Conservation (phyloP, 169 alveolate species). For the Plasmodium ovale region DNA sequence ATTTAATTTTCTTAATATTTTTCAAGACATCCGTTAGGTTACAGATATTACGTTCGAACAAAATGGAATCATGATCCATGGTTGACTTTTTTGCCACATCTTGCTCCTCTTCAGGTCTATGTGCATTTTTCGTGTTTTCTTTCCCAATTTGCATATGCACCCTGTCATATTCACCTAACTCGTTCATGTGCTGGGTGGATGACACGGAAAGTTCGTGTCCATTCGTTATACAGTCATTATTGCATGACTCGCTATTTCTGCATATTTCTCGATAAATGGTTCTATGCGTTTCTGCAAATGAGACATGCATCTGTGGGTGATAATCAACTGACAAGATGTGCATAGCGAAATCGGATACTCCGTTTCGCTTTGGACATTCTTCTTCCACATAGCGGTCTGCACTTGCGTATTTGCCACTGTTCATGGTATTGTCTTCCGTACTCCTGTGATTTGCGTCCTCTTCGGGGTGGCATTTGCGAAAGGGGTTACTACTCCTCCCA, state of each 20-base stretch:
- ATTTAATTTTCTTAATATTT: constrained; percentile 16
- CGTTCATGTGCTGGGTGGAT: background rate
- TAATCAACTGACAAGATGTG: constrained; percentile 45
- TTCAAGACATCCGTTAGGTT: constrained; percentile 46
- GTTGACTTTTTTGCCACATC: background rate
- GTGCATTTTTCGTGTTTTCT: background rate
- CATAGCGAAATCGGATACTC: constrained; percentile 5
- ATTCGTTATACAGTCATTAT: constrained; percentile 4
- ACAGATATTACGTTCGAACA: constrained; percentile 18
- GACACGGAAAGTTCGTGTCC: too few relatives aligned
- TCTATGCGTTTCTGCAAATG: constrained; percentile 70
- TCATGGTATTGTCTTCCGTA: too few relatives aligned
- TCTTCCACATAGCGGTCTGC: too few relatives aligned
- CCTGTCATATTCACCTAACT: background rate
- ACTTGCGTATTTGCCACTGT: too few relatives aligned
- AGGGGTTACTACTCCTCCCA: background rate
- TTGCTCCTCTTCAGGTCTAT: background rate
- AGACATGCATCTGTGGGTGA: constrained; percentile 51
- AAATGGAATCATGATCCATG: background rate
- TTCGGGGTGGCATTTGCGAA: background rate
- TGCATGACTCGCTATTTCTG: background rate
- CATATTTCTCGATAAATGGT: constrained; percentile 23
- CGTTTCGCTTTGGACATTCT: background rate
- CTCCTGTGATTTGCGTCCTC: background rate
- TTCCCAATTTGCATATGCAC: too few relatives aligned